A percentile compares a stretch with the other conserved stretches of the same genome.
Conservation (phyloP, 805 yeast species). For the Wickerhamomyces sydowiorum region DNA sequence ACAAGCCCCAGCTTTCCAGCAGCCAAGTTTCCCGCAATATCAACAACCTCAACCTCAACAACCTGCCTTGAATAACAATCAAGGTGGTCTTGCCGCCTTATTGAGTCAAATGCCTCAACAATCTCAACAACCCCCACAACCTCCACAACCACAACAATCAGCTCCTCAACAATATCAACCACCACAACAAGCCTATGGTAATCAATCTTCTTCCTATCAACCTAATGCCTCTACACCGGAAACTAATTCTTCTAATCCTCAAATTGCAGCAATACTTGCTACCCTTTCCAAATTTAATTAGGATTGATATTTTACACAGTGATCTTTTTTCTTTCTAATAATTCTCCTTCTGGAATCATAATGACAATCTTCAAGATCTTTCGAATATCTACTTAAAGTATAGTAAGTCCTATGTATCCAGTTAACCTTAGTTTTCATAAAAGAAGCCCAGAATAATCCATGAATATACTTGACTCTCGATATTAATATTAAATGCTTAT, state of each 20-base stretch:
- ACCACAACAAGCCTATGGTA: background rate
- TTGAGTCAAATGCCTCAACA: slow-evolving; percentile 7
- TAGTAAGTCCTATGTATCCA: background rate
- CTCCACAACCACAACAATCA: slow-evolving; percentile 13
- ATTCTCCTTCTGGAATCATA: too few species aligned
- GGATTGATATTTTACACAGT: background rate
- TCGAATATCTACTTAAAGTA: too few species aligned
- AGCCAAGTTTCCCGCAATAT: too few species aligned
- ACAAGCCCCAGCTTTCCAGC: slow-evolving; percentile 6
- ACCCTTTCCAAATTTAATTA: background rate
- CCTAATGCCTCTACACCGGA: slow-evolving; percentile 1
- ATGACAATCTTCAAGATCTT: too few species aligned
- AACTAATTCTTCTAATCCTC: background rate
- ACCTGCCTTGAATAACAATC: background rate
- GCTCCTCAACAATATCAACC: slow-evolving; percentile 16
- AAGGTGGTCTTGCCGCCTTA: slow-evolving; percentile 6
- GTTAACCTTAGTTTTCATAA: too few species aligned
- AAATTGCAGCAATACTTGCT: background rate
- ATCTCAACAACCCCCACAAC: slow-evolving; percentile 16
- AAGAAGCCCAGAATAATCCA: too few species aligned
- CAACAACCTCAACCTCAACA: slow-evolving; percentile 1
- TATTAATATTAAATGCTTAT: too few species aligned
- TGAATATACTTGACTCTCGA: too few species aligned
- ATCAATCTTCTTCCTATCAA: slow-evolving; percentile 1
- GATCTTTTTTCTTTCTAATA: too few species aligned